These are phyloP conservation scores for Monilinia laxa DNA, from an alignment of 2,329 filamentous ascomycete genomes.

Conservation along the genomic window DNA sequence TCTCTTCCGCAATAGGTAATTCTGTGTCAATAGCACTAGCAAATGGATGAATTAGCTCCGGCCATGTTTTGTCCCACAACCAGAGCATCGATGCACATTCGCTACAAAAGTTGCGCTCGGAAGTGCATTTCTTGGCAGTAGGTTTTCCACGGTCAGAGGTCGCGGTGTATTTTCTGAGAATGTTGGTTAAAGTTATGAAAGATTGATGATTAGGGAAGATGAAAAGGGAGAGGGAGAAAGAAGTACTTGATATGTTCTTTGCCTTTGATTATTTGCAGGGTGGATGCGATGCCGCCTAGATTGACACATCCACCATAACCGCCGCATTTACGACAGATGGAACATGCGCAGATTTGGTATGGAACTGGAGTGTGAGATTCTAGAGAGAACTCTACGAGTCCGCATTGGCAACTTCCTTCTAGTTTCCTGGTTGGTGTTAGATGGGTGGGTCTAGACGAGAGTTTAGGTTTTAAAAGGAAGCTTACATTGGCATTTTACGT, in stretches of 20 bases:
- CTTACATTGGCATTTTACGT: slow-evolving; percentile 20
- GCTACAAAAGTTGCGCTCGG: slow-evolving; percentile 49
- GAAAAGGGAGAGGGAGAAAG: slow-evolving; percentile 18
- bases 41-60: slow-evolving; percentile 51
- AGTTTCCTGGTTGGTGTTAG: slow-evolving; percentile 42
- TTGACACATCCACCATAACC: slow-evolving; percentile 49
- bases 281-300: slow-evolving; percentile 46
- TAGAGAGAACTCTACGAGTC: slow-evolving; percentile 47
- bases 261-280: slow-evolving; percentile 45
- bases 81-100: slow-evolving; percentile 50
- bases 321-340: slow-evolving; percentile 50
- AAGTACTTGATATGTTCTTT: slow-evolving; percentile 47
- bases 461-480: not conserved
- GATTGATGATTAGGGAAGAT: not conserved
- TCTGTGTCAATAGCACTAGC: slow-evolving; percentile 50
- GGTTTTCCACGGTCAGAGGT: slow-evolving; percentile 46
- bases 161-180: slow-evolving; percentile 46
- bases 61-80: slow-evolving; percentile 49
- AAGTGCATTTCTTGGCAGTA: slow-evolving; percentile 43
- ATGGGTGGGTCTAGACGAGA: not conserved
- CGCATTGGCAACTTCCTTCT: slow-evolving; percentile 51
- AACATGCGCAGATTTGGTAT: slow-evolving; percentile 50
- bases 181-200: not conserved
- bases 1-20: slow-evolving; percentile 46
- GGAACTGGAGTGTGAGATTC: slow-evolving; percentile 49